Conservation (phyloP, 208 protist genomes). For the Trypanosoma boissoni region DNA sequence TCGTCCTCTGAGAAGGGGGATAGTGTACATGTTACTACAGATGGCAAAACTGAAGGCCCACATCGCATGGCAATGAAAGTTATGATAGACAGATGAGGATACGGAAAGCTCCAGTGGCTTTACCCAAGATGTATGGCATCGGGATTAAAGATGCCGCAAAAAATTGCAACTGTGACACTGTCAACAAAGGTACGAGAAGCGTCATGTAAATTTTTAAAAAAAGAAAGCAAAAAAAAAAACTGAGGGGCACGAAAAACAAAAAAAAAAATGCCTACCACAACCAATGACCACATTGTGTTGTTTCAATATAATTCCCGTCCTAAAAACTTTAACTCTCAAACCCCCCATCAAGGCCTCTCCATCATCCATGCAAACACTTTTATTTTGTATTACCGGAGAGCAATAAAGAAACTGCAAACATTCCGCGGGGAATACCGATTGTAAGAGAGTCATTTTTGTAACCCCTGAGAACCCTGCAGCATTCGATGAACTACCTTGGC, state of each 20-base stretch:
- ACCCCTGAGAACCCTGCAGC: constrained; percentile 33
- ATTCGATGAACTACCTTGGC: constrained; percentile 22
- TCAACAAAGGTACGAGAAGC: constrained; percentile 28
- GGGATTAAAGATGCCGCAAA: constrained; percentile 34
- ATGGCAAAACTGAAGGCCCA: neutral
- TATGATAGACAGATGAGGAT: constrained; percentile 26
- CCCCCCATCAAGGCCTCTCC: constrained; percentile 23
- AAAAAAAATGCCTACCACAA: constrained; percentile 55
- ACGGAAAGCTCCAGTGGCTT: constrained; percentile 33
- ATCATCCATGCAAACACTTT: neutral
- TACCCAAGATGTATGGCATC: constrained; percentile 38
- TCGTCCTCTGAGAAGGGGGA: neutral
- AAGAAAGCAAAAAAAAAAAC: constrained; percentile 48
- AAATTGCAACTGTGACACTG: constrained; percentile 31
- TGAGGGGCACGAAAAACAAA: constrained; percentile 36
- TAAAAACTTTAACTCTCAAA: constrained; percentile 22
- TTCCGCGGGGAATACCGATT: constrained; percentile 30
- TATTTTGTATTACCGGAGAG: neutral
- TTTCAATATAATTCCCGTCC: constrained; percentile 8
- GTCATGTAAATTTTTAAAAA: constrained; percentile 33
- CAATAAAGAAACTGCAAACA: constrained; percentile 49
- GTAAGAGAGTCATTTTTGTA: constrained; percentile 31
- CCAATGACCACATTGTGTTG: constrained; percentile 27
- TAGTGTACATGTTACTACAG: neutral
- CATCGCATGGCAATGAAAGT: neutral